Evolutionary conservation across 225 moss, liverwort and hornwort genomes (phyloP).

Genomic region (Thuidium tamariscinum): DNA sequence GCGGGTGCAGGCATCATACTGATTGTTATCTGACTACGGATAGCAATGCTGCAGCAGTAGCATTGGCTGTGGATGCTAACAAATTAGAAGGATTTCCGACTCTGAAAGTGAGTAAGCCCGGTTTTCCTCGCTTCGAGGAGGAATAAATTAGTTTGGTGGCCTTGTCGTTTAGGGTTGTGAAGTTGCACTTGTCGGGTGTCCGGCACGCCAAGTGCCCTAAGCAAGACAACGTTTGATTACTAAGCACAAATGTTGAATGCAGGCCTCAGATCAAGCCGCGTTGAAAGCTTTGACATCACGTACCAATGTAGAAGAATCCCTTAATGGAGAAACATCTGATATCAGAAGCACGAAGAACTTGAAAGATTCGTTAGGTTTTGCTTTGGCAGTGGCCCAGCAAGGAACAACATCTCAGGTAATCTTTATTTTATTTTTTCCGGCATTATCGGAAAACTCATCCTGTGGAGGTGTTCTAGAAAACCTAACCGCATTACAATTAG

Average conservation of each 20-base stretch:
- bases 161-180: neutral
- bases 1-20: slow-evolving; percentile 36
- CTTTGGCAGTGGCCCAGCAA: neutral
- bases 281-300: slow-evolving; percentile 24
- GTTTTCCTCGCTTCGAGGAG: neutral
- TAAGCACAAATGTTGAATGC: neutral
- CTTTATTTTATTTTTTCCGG: neutral
- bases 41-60: slow-evolving; percentile 22
- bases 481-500: neutral
- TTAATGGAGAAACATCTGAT: slow-evolving; percentile 15
- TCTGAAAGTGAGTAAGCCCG: slow-evolving; percentile 21
- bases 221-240: neutral
- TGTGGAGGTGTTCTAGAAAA: neutral
- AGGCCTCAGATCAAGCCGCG: slow-evolving; percentile 41
- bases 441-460: neutral
- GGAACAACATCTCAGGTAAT: slow-evolving; percentile 18
- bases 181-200: neutral
- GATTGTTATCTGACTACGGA: slow-evolving; percentile 26
- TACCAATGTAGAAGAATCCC: neutral
- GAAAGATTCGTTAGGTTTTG: slow-evolving; percentile 11
- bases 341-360: slow-evolving; percentile 16
- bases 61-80: slow-evolving; percentile 16
- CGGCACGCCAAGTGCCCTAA: neutral
- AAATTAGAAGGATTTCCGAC: slow-evolving; percentile 26
- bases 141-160: neutral